Evolutionary conservation across 805 yeast species (phyloP), one percentile per base, ranked within the genome.

Genomic region (Candida arabinofermentans): DNA sequence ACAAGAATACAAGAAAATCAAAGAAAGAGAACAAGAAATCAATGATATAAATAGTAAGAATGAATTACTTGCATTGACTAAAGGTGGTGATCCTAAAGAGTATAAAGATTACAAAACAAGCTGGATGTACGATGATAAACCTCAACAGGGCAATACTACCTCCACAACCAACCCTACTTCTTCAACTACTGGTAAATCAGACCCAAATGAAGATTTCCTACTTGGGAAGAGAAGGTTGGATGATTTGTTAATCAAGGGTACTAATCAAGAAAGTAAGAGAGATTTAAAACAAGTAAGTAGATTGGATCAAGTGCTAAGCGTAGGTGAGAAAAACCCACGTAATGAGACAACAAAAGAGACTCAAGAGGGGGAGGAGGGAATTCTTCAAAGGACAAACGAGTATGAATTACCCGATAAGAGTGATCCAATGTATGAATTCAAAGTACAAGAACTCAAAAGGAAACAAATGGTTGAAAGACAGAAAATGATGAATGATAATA

Each of bases 41-140:
- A 70, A 69, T 16, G 71, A 75, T 43, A 87, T 84, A 47, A 67
- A 75, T 29, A 85, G 85, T 46, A 65, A 77, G 29, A 68, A 75
- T 35, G 82, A 81, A 50, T 61, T 85, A 31, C 57, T 56, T 8
- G 27, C 51, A 7, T 36, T 55, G 12, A 48, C 33, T 70, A 41
- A 69, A 66, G 27, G 54, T 77, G 46, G 79, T 74, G 49, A 64
- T 62, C 49, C 71, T 58, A 61, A 30, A 70, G 66, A 38, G 55
- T 64, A 24, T 54, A 63, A 4, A 44, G 55, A 62, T 41, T 65
- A 72, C 40, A 75, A 82, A 38, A 68, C 88, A 18, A 83, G 77
- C 34, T 90, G 97, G 97, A 91, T 91, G 95, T 90, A 90, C 57
- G 75, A 82, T 12, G 78, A 19, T 8, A 14, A n/a, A n/a, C n/a